Evolutionary conservation across 352 stramenopile genomes (phyloP), one percentile per base, ranked within the genome.

Genomic region (Blastocystis hominis): DNA sequence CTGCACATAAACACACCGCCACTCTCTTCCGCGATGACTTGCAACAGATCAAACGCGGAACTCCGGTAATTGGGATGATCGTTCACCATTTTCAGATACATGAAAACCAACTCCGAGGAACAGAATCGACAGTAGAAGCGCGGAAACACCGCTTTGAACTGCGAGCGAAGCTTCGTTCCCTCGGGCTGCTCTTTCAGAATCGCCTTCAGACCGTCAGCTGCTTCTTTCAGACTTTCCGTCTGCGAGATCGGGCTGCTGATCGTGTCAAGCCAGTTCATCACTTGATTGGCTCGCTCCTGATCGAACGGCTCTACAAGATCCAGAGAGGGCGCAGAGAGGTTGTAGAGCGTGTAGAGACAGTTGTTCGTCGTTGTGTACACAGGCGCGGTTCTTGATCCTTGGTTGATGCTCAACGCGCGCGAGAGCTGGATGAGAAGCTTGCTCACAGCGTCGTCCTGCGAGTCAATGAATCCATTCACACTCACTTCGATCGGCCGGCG

Each of bases 111-210:
- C 17, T 55, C 42, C 5, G 42, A 54, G 2, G 34, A 40, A 53
- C 64, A 30, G 3, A 76, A 9, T 34, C 36, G 50, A 2, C 20
- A 3, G 47, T 76, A 76, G 64, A 76, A 76, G 5, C 64, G 64
- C n/a, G 64, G 36, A 34, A 76, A 76, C 3, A 76, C 2, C 5
- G 64, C 50, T 50, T 76, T 76, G 64, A 76, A 76, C 47, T 76
- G 64, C 4, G 34, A 6, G 17, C 6, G 10, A 5, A 72, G 42
- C 24, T 46, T 38, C 5, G 20, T 6, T 34, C 30, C 24, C 9
- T 72, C 63, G 6, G 63, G 17, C 3, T 44, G 10, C 24, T 72
- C 17, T 2, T 44, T 5, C 20, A 40, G 30, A 72, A n/a, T n/a
- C n/a, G n/a, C n/a, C n/a, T n/a, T n/a, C n/a, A n/a, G n/a, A n/a